Evolutionary conservation across 176 grass and related monocot species (phyloP).

Genomic region (Puccinellia tenuiflora): DNA sequence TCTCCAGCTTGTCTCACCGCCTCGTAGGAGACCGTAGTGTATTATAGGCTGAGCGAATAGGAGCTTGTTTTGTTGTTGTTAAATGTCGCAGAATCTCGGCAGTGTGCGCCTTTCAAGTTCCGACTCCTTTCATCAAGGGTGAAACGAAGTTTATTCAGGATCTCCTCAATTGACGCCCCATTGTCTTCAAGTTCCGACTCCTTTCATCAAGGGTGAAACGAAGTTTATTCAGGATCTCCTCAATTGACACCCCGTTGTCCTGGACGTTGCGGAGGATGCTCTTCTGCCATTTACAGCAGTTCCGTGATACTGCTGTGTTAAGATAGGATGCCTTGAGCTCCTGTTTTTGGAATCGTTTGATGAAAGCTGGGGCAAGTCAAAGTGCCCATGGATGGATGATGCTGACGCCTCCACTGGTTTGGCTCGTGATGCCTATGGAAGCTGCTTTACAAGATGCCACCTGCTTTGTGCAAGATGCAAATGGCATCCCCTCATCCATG

Average conservation of each 20-base stretch:
- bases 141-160: not conserved
- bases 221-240: not conserved
- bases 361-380: slow-evolving; percentile 22
- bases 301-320: not conserved
- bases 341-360: slow-evolving; percentile 20
- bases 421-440: slow-evolving; percentile 34
- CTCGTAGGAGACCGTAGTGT: slow-evolving; percentile 39
- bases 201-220: not conserved
- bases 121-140: slow-evolving; percentile 6
- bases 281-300: not conserved
- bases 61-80: slow-evolving; percentile 1
- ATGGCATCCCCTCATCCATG: slow-evolving; percentile 4
- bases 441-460: slow-evolving; percentile 36
- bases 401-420: slow-evolving; percentile 12
- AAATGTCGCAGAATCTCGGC: slow-evolving; percentile 36
- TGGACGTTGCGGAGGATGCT: not conserved
- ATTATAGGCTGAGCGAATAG: slow-evolving; percentile 33
- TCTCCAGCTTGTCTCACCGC: slow-evolving; percentile 4
- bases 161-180: not conserved
- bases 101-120: slow-evolving; percentile 19
- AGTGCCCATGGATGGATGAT: slow-evolving; percentile 13
- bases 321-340: not conserved
- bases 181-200: slow-evolving; percentile 6
- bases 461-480: slow-evolving; percentile 34
- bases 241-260: not conserved